Evolutionary conservation across 23 red algal species (phyloP), one percentile per base, ranked within the genome.

Genomic region (Gracilaria vermiculophylla): DNA sequence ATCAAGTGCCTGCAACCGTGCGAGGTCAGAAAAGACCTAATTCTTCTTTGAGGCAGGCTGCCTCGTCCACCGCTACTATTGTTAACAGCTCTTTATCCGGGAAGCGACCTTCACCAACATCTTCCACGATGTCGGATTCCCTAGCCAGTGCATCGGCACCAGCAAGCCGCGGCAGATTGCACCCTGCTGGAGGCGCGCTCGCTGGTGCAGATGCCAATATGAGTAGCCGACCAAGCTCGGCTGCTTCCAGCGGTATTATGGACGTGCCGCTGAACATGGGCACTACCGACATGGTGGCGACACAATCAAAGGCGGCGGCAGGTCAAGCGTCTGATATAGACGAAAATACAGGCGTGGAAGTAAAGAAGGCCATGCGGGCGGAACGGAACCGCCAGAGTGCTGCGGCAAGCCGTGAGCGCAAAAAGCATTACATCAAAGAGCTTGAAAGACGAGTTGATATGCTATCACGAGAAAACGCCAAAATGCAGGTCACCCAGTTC

Each of bases 351-450:
- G 90, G 78, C 19, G 27, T 77, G 24, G 90, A 85, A 42, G 70
- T 69, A 28, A 93, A 86, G 52, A 93, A 86, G 41, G 90, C 81
- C 12, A 93, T 93, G 90, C 66, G 94, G 16, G 96, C 96, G 21
- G 92, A 98, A 66, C 83, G 96, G 48, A 98, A 98, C 58, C 88
- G 96, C 10, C 92, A 98, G 76, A 90, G 87, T 39, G 96, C 96
- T 27, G 96, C 96, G 6, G 96, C 96, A 31, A 95, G 92, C 32
- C 77, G 92, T 29, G 96, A 98, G 60, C 76, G 92, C 32, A 94
- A 89, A 52, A 94, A 91, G 66, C 91, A 92, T 15, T 78, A 94
- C 33, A 91, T 98, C 31, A 85, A 80, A 77, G 96, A 98, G 60
- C 85, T 98, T 13, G 96, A 98, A 81, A 78, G 84, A 36, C 87